Evolutionary conservation across 495 filamentous ascomycete species (phyloP), one percentile per base, ranked within the genome.

Genomic region (Talaromyces borbonicus): DNA sequence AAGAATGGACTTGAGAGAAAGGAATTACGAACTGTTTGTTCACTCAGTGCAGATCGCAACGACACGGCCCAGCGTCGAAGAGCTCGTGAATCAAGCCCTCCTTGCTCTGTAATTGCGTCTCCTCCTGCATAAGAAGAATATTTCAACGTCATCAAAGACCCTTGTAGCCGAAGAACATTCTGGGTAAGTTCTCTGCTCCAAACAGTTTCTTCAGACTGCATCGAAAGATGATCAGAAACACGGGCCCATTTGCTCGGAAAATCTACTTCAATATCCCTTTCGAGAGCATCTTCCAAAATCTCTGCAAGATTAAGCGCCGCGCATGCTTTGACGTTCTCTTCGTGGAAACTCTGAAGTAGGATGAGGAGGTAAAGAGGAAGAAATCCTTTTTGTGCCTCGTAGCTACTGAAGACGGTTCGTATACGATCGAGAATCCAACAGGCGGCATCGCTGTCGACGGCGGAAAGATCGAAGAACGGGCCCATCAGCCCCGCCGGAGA

Each of bases 141-240:
- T 26, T 73, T 74, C 0, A 75, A 55, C 0, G 78, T 72, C 27
- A 84, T 59, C n/a, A 87, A 61, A 19, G 70, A 62, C 0, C 84
- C 84, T 44, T 62, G 58, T 15, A 73, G 57, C 37, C 63, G 67
- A 36, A 73, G 52, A 30, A 56, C 67, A 2, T 65, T 63, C 38
- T 73, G 65, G 0, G 58, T 63, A 19, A 67, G 52, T n/a, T 68
- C 66, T 38, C 67, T 46, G 43, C 67, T 71, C 61, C 66, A 67
- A 5, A 49, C 46, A 14, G 65, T 39, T 8, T 35, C 38, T 26
- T 41, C 35, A 3, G 37, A 43, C 26, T 49, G 29, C 9, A 42
- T 11, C 8, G 18, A 35, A 15, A 49, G 37, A 18, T 49, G 38
- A 27, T 42, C 39, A 1, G 37, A 35, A 4, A 49, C 29, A 9